Evolutionary conservation across 495 filamentous ascomycete genomes (phyloP), one percentile per base, ranked within the genome.

Genomic region (Penicillium macrosclerotiorum): DNA sequence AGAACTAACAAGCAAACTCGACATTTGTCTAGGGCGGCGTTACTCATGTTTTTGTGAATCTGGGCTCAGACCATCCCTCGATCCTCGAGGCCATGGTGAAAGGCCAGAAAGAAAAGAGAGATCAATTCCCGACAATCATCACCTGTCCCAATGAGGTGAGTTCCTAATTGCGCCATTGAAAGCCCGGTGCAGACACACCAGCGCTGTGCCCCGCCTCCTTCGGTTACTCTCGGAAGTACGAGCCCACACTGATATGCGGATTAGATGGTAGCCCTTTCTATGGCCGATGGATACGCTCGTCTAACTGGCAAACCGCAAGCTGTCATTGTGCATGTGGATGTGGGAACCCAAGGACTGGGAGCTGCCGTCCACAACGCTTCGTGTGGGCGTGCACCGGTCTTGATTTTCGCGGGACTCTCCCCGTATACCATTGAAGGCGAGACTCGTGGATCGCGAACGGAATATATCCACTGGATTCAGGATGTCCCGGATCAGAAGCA

Each of bases 381-480:
- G 19, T 86, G 85, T 42, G 91, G 92, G 1, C 84, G 92, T 24
- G 85, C 88, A 1, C 92, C 92, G 0, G 83, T 97, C 9, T 65
- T 97, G 23, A 86, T 97, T 19, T 96, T 97, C 58, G 92, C 92
- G 1, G 92, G 92, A 8, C 70, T 97, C 4, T 89, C 83, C 3
- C 92, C 92, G 0, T 94, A 86, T 57, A 96, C 92, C 2, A 81
- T 88, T 26, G 91, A 97, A 52, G 92, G 92, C 4, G 92, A 96
- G 68, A 79, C 90, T 74, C 77, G 88, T 16, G 92, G 92, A 2
- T 88, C 82, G 3, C 77, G 92, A 31, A 95, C 90, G 0, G 92
- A 96, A 67, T 96, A 92, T 62, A 97, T 96, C 57, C 92, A 97
- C 59, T 97, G 92, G 88, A 91, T 96, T 30, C 92, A 97, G 59